Conservation (phyloP, 2,329 filamentous ascomycete genomes). For the Verticillium dahliae region DNA sequence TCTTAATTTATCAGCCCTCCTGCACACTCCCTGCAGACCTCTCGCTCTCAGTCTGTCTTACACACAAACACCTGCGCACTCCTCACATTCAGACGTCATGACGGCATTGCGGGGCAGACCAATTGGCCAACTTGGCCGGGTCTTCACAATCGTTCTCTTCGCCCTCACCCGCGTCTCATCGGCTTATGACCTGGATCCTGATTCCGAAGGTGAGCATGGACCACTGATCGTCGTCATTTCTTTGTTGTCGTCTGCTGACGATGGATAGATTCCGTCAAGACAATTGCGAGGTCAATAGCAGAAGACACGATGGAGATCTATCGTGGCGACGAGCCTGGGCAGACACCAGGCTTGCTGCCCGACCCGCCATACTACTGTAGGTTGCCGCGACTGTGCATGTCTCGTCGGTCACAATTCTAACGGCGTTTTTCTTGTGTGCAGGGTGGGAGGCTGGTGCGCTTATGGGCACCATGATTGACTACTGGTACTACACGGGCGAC, state of each 20-base stretch:
- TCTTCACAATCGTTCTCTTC: conserved; percentile 6
- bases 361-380: conserved; percentile 51
- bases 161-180: conserved; percentile 15
- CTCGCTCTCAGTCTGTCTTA: background rate
- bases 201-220: conserved; percentile 23
- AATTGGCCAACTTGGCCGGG: conserved; percentile 6
- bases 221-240: background rate
- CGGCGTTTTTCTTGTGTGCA: conserved; percentile 14
- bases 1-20: background rate
- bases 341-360: conserved; percentile 44
- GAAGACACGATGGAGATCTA: conserved; percentile 33
- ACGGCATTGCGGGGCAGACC: conserved; percentile 7
- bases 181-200: conserved; percentile 29
- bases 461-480: conserved; percentile 66
- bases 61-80: background rate
- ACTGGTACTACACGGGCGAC: conserved; percentile 79
- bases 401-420: background rate
- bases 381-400: conserved; percentile 11
- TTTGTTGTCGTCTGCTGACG: background rate
- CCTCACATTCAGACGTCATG: conserved; percentile 4
- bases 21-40: background rate
- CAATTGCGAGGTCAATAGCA: conserved; percentile 42
- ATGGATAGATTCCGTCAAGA: conserved; percentile 42
- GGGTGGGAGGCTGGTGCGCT: conserved; percentile 73
- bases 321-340: conserved; percentile 40